Evolutionary conservation across 2,329 filamentous ascomycete species (phyloP).

Genomic region (Cadophora luteo-olivacea): DNA sequence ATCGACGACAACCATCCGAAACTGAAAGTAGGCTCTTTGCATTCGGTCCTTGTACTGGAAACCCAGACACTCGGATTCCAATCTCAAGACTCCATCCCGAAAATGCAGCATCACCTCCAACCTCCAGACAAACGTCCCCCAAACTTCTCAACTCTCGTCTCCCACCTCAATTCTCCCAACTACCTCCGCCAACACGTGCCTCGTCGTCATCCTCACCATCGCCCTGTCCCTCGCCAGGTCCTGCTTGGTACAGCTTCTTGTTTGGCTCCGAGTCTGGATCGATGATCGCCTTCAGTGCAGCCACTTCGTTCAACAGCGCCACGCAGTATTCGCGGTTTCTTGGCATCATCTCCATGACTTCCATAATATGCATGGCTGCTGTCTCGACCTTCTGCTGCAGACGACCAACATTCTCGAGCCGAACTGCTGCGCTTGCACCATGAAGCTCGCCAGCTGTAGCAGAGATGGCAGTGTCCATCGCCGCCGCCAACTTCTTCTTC

Average conservation of each 20-base stretch:
- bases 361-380: not conserved
- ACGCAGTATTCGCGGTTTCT: not conserved
- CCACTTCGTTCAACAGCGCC: not conserved
- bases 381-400: not conserved
- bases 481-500: slow-evolving; percentile 1
- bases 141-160: too few species aligned
- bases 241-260: not conserved
- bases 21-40: not conserved
- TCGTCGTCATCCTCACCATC: not conserved
- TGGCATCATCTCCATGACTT: not conserved
- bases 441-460: not conserved
- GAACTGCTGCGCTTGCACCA: not conserved
- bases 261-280: not conserved
- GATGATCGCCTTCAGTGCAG: not conserved
- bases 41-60: not conserved
- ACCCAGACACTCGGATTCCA: not conserved
- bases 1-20: not conserved
- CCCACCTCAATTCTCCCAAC: not conserved
- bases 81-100: not conserved
- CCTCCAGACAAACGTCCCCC: too few species aligned
- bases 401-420: not conserved
- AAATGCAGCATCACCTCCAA: not conserved
- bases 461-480: not conserved
- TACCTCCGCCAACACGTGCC: not conserved
- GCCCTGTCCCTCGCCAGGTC: not conserved